A percentile compares a stretch with the other conserved stretches of the same genome.
phyloP scores from a whole-genome alignment of 805 yeast genomes.

The Lachancea lanzarotensis region DNA sequence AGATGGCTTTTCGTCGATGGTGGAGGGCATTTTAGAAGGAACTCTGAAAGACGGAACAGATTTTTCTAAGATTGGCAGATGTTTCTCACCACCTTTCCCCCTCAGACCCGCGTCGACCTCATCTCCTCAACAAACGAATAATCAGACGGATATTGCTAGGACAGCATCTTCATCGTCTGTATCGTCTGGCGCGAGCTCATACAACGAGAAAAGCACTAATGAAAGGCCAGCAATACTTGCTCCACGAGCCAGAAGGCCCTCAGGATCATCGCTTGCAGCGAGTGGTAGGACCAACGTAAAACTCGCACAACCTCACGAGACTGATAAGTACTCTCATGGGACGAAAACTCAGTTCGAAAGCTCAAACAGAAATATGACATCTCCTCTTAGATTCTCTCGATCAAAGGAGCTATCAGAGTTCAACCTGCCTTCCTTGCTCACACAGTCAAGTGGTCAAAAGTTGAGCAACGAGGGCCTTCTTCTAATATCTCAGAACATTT shows the following conservation, averaged over 20 bases:
- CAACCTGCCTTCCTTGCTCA: neutral
- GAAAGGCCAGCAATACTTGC: constrained; percentile 8
- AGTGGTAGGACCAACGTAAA: neutral
- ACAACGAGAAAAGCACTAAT: constrained; percentile 5
- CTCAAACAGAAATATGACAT: constrained; percentile 2
- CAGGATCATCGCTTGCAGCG: constrained; percentile 1
- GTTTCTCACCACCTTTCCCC: constrained; percentile 4
- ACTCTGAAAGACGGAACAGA: constrained; percentile 15
- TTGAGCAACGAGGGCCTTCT: neutral
- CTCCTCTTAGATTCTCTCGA: constrained; percentile 8
- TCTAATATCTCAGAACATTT: neutral
- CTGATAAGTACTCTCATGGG: constrained; percentile 2
- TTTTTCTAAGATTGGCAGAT: neutral
- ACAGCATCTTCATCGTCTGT: constrained; percentile 9
- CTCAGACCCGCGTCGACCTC: neutral
- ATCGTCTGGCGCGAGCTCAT: constrained; percentile 7
- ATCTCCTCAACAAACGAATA: neutral
- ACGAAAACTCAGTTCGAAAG: constrained; percentile 3
- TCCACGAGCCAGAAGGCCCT: constrained; percentile 8
- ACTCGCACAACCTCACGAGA: constrained; percentile 1
- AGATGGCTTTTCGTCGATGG: constrained; percentile 21
- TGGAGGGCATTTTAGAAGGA: constrained; percentile 26
- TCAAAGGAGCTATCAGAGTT: constrained; percentile 9
- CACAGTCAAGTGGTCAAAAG: neutral
- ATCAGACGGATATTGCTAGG: neutral